phyloP scores from a whole-genome alignment of 352 stramenopile genomes.

The Globisporangium heterothallicum region DNA sequence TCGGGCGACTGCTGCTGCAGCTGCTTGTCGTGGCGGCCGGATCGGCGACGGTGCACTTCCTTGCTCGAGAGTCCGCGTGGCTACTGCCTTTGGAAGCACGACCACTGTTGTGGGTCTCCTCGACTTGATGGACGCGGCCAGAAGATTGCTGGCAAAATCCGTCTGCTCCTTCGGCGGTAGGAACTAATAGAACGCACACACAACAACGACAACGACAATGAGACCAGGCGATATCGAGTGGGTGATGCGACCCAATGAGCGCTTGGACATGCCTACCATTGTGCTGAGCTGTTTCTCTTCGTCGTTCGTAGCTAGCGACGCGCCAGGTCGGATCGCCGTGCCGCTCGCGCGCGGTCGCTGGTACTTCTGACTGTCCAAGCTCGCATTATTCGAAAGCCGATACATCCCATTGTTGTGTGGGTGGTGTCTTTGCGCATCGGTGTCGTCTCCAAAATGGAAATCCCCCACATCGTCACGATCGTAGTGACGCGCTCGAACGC shows the following conservation, averaged over 20 bases:
- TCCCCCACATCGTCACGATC: not conserved
- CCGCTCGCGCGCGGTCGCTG: slow-evolving; percentile 10
- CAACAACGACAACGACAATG: not conserved
- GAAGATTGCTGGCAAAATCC: slow-evolving; percentile 1
- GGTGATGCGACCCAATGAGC: not conserved
- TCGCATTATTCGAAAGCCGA: not conserved
- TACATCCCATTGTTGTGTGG: not conserved
- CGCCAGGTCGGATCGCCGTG: slow-evolving; percentile 8
- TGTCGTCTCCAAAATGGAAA: slow-evolving; percentile 10
- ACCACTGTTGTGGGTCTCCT: not conserved
- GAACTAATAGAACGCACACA: not conserved
- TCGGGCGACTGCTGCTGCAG: not conserved
- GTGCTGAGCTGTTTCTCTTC: slow-evolving; percentile 7
- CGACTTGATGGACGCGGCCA: not conserved
- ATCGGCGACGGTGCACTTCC: slow-evolving; percentile 7
- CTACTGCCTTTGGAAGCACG: not conserved
- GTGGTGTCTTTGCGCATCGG: not conserved
- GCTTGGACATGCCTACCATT: too few species aligned
- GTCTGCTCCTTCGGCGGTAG: not conserved
- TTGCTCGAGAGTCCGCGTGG: slow-evolving; percentile 5
- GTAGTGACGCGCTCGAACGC: not conserved
- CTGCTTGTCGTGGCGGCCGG: not conserved
- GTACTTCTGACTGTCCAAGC: not conserved
- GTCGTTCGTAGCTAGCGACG: slow-evolving; percentile 2
- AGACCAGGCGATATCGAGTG: not conserved